phyloP scores from a whole-genome alignment of 805 yeast species.

The Komagataella kurtzmanii region DNA sequence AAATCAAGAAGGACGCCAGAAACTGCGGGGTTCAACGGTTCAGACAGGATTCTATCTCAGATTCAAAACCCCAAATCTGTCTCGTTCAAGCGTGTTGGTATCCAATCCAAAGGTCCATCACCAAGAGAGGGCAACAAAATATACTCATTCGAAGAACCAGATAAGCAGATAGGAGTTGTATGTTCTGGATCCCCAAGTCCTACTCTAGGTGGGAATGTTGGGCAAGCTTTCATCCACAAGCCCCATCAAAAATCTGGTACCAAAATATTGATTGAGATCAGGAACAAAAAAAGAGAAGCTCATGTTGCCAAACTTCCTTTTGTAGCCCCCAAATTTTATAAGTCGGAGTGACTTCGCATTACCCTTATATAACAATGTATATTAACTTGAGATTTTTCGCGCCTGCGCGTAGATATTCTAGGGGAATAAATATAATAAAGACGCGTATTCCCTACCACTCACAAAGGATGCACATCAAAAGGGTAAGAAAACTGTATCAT shows the following conservation, averaged over 20 bases:
- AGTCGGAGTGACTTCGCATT: slow-evolving; percentile 9
- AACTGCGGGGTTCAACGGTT: slow-evolving; percentile 58
- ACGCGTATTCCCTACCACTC: not conserved
- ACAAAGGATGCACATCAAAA: slow-evolving; percentile 13
- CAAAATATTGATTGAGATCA: slow-evolving; percentile 55
- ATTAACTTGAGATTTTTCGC: not conserved
- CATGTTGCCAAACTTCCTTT: slow-evolving; percentile 76
- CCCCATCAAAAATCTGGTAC: slow-evolving; percentile 65
- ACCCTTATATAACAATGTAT: not conserved
- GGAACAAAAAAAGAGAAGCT: slow-evolving; percentile 75
- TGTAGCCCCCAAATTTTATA: slow-evolving; percentile 60
- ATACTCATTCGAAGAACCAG: slow-evolving; percentile 35
- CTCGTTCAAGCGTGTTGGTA: slow-evolving; percentile 59
- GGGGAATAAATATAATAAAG: not conserved
- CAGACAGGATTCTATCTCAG: slow-evolving; percentile 54
- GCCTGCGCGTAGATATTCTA: not conserved
- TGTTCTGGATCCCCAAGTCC: slow-evolving; percentile 54
- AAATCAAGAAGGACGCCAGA: slow-evolving; percentile 52
- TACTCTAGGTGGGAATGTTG: slow-evolving; percentile 63
- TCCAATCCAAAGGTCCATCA: slow-evolving; percentile 73
- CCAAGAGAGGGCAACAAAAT: slow-evolving; percentile 74
- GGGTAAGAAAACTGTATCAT: slow-evolving; percentile 11
- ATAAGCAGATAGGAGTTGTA: slow-evolving; percentile 35
- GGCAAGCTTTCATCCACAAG: slow-evolving; percentile 78
- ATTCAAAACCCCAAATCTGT: slow-evolving; percentile 47